Base-by-base conservation (phyloP, 768 basidiomycete species). In the Clavulina sp. region DNA sequence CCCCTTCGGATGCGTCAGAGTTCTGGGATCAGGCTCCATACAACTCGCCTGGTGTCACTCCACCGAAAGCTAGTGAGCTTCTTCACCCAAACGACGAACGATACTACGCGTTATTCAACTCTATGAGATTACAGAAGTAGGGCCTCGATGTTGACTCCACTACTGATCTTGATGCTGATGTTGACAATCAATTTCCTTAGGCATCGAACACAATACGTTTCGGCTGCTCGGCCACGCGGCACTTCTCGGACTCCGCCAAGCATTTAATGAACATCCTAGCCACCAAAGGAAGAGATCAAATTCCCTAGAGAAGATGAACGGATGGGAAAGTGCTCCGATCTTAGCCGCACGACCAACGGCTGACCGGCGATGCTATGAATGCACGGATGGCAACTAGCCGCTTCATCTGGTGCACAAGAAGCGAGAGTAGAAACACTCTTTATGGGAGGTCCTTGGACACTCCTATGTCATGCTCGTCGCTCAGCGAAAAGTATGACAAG, bases 201-300 rank as follows among this genome's bases (percentile, higher is more conserved):
- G 51, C 81, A 83, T 63, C 63, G 71, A 31, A 65, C 73, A 3
- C 79, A 82, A 56, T 75, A 73, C 24, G 56, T 73, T 19, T 61
- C 80, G 24, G 76, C 78, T 4, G 69, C 77, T 2, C 83, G 76
- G 67, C 68, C 69, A 0, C 61, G 84, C 7, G 82, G 81, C 1
- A 80, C 73, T 0, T 63, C 69, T 13, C 7, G 58, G 73, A 36
- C 61, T 75, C 2, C 60, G 67, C 36, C 69, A 66, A 3, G 73
- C 69, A 3, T 74, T 72, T 56, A 55, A 62, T 54, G 62, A 59
- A 1, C 57, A 61, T 33, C 66, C 65, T 36, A 58, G 58, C 13
- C 60, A 68, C 31, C 69, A 71, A 55, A 63, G 61, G 7, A 64
- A 64, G n/a, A n/a, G n/a, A n/a, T n/a, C n/a, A n/a, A n/a, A n/a